phyloP scores from a whole-genome alignment of 495 filamentous ascomycete species.

The Pyronema domesticum region DNA sequence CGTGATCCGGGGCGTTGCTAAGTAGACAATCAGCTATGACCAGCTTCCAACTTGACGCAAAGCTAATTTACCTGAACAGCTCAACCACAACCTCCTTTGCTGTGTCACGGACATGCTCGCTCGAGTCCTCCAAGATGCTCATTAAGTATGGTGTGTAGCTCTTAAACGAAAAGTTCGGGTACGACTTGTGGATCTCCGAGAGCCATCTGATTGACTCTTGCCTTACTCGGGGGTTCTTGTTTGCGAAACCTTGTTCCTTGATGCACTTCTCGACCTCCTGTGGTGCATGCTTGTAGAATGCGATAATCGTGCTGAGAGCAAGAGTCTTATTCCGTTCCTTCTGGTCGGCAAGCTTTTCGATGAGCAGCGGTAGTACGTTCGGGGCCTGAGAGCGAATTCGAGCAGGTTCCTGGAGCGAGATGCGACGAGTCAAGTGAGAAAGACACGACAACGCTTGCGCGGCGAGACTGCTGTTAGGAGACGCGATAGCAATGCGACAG shows the following conservation, averaged over 20 bases:
- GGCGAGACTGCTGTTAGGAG: constrained; percentile 20
- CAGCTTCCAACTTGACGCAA: background rate
- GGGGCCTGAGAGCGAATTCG: constrained; percentile 45
- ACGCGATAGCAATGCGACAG: constrained; percentile 17
- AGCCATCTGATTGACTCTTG: constrained; percentile 74
- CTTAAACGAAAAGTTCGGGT: constrained; percentile 45
- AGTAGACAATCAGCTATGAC: constrained; percentile 3
- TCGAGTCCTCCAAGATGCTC: constrained; percentile 73
- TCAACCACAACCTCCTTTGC: constrained; percentile 69
- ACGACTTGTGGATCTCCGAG: constrained; percentile 35
- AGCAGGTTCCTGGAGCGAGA: constrained; percentile 63
- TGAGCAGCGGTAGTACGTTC: constrained; percentile 48
- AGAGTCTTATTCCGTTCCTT: constrained; percentile 62
- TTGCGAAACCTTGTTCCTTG: constrained; percentile 55
- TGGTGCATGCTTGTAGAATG: constrained; percentile 48
- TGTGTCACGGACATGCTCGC: constrained; percentile 63
- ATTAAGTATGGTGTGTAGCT: constrained; percentile 67
- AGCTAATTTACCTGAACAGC: constrained; percentile 50
- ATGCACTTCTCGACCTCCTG: constrained; percentile 63
- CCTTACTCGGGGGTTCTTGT: constrained; percentile 66
- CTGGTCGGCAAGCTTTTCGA: constrained; percentile 75
- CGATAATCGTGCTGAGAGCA: constrained; percentile 53
- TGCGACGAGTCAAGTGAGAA: constrained; percentile 64
- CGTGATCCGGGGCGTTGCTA: constrained; percentile 59
- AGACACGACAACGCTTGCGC: constrained; percentile 46